These are phyloP conservation scores for Cynara cardunculus DNA, from an alignment of 129 eudicot genomes.

Conservation along the genomic window DNA sequence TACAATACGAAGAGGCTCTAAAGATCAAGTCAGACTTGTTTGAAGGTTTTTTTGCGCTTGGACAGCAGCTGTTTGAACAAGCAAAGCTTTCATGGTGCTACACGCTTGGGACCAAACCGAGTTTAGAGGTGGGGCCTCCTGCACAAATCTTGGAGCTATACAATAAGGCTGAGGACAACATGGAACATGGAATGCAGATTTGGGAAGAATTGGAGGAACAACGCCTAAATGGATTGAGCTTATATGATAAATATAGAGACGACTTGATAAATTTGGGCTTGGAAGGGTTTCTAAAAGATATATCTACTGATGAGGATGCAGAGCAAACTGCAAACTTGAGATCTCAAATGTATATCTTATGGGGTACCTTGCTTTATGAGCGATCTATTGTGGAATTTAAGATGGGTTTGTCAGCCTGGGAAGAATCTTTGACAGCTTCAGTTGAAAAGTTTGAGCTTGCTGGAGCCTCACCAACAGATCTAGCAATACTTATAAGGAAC, in stretches of 20 bases:
- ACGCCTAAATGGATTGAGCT: conserved; percentile 68
- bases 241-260: conserved; percentile 55
- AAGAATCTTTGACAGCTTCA: conserved; percentile 90
- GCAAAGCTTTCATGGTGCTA: conserved; percentile 83
- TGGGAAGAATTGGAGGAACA: conserved; percentile 97
- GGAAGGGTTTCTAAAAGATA: conserved; percentile 60
- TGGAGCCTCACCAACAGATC: conserved; percentile 80
- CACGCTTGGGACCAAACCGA: conserved; percentile 43
- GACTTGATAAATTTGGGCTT: conserved; percentile 59
- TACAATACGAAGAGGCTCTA: conserved; percentile 20
- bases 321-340: conserved; percentile 65
- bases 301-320: conserved; percentile 65
- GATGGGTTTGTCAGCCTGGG: conserved; percentile 76
- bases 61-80: conserved; percentile 79
- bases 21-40: conserved; percentile 33
- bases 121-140: conserved; percentile 43
- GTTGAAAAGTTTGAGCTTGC: conserved; percentile 91
- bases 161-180: conserved; percentile 88
- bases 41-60: conserved; percentile 36
- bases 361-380: conserved; percentile 96
- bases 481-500: conserved; percentile 83
- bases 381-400: conserved; percentile 91
- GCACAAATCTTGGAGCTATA: conserved; percentile 56
- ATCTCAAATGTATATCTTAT: conserved; percentile 75
- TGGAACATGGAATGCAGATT: conserved; percentile 93